Evolutionary conservation across 768 basidiomycete species (phyloP).

Genomic region (Trametes cubensis): DNA sequence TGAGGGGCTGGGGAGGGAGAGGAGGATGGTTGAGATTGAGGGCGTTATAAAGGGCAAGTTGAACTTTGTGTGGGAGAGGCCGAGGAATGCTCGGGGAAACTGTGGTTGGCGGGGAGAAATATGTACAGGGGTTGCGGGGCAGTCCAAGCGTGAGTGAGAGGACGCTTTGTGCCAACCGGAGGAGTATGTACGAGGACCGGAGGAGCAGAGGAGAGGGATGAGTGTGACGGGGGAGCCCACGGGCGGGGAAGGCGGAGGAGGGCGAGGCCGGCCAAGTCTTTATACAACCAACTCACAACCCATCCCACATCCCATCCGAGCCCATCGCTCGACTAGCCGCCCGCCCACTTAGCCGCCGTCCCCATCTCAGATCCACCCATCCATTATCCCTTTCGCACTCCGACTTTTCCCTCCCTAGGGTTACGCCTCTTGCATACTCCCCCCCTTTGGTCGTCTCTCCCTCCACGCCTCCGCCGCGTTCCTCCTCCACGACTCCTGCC

Average conservation of each 20-base stretch:
- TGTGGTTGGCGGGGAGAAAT: constrained; percentile 2
- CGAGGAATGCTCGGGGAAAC: constrained; percentile 21
- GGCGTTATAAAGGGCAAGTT: constrained; percentile 13
- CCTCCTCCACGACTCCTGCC: constrained; percentile 7
- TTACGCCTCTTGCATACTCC: not conserved
- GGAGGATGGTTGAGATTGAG: constrained; percentile 6
- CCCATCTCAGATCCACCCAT: not conserved
- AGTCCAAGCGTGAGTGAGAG: not conserved
- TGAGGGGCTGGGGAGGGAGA: constrained; percentile 7
- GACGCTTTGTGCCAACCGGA: constrained; percentile 12
- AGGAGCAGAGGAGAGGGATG: constrained; percentile 3
- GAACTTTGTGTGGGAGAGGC: constrained; percentile 14
- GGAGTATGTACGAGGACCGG: not conserved
- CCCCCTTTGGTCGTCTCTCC: constrained; percentile 14
- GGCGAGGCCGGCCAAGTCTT: constrained; percentile 16
- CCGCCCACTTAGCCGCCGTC: not conserved
- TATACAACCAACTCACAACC: constrained; percentile 6
- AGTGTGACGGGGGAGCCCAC: constrained; percentile 17
- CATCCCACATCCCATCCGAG: constrained; percentile 7
- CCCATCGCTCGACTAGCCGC: constrained; percentile 8
- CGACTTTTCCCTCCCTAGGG: constrained; percentile 5
- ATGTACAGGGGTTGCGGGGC: constrained; percentile 5
- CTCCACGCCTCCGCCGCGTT: constrained; percentile 24
- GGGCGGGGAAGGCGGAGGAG: constrained; percentile 21
- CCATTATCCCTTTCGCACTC: constrained; percentile 13